Percentiles rank a stretch among this genome's conserved stretches.
Evolutionary conservation across 495 filamentous ascomycete species (phyloP).

Genomic region (Margaritispora aquatica): DNA sequence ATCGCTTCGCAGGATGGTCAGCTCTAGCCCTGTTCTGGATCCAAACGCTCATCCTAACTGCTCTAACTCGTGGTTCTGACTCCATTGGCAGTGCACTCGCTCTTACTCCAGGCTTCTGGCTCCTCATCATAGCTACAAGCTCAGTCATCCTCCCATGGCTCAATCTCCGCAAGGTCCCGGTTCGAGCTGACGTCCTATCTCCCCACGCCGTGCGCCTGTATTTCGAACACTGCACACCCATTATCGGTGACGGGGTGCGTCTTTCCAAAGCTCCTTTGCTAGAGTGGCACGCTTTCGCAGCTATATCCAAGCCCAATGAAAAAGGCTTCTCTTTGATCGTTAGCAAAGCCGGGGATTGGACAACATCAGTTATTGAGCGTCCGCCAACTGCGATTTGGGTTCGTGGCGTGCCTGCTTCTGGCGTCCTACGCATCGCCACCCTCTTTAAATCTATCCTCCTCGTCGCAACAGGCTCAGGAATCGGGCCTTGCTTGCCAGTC

Average conservation of each 20-base stretch:
- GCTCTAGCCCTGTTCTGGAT: constrained; percentile 54
- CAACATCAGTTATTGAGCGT: constrained; percentile 51
- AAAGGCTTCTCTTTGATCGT: constrained; percentile 68
- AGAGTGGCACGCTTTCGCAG: constrained; percentile 80
- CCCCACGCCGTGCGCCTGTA: constrained; percentile 63
- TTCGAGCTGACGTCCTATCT: constrained; percentile 52
- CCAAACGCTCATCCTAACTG: constrained; percentile 29
- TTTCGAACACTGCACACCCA: constrained; percentile 48
- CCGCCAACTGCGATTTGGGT: constrained; percentile 54
- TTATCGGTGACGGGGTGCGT: constrained; percentile 33
- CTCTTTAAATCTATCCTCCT: constrained; percentile 64
- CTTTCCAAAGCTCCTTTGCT: constrained; percentile 51
- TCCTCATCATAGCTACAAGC: constrained; percentile 52
- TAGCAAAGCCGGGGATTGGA: constrained; percentile 85
- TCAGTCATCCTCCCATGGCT: constrained; percentile 63
- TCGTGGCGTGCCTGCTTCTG: constrained; percentile 48
- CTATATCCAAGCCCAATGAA: constrained; percentile 51
- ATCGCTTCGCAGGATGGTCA: constrained; percentile 64
- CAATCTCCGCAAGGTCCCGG: constrained; percentile 51
- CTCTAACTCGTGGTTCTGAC: neutral
- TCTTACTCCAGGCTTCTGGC: constrained; percentile 60
- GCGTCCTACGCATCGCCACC: constrained; percentile 63
- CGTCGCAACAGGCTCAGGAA: constrained; percentile 79
- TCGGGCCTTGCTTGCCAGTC: constrained; percentile 57
- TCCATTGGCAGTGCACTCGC: constrained; percentile 30